Evolutionary conservation across 306 rosid species (phyloP).

Genomic region (Calophaca sinica): DNA sequence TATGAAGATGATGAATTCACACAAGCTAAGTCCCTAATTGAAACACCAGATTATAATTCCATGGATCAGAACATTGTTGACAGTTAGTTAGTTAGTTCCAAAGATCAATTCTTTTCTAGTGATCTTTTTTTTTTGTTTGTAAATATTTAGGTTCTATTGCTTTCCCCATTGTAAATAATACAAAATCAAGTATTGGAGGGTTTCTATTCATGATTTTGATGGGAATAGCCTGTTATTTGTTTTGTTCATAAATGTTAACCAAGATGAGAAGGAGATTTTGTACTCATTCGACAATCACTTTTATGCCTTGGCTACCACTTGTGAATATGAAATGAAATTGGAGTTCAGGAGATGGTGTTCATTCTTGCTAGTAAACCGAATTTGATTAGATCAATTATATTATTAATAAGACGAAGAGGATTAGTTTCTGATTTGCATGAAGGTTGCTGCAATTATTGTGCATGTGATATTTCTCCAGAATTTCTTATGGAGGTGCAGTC

Average conservation of each 20-base stretch:
- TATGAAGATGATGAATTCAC: constrained; percentile 55
- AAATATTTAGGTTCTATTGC: constrained; percentile 1
- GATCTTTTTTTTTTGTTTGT: background rate
- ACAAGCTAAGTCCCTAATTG: constrained; percentile 32
- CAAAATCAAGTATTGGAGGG: constrained; percentile 8
- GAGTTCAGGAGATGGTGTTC: background rate
- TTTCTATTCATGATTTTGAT: constrained; percentile 26
- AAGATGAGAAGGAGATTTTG: background rate
- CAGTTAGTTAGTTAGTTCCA: constrained; percentile 43
- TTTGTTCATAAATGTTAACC: constrained; percentile 1
- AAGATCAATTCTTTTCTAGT: constrained; percentile 12
- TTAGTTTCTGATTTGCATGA: too few species aligned
- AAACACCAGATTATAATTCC: constrained; percentile 39
- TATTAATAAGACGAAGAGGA: too few species aligned
- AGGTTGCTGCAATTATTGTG: too few species aligned
- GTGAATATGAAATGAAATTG: constrained; percentile 6
- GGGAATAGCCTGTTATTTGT: constrained; percentile 20
- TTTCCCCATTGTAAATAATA: constrained; percentile 42
- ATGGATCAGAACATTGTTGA: constrained; percentile 42
- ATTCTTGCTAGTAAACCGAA: background rate
- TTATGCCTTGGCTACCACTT: background rate
- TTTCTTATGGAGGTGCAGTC: too few species aligned
- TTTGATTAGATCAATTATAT: too few species aligned
- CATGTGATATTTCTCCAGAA: too few species aligned
- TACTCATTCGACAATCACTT: background rate